Evolutionary conservation across 2,329 filamentous ascomycete species (phyloP), one percentile per base, ranked within the genome.

Genomic region (Penicillium sp.): DNA sequence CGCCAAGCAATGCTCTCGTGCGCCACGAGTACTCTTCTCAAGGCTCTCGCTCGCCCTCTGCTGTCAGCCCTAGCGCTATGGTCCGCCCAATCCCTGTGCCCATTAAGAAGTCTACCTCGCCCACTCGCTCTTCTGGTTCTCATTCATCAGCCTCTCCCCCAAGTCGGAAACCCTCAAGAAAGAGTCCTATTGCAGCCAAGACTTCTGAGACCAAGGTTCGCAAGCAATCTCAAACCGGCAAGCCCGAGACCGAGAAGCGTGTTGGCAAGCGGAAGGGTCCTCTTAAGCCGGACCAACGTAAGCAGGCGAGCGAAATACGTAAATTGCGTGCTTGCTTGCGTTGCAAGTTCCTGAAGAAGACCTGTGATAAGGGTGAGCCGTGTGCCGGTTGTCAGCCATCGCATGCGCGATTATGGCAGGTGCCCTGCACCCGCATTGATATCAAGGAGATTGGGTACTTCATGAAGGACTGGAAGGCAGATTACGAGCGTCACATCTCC

Each of bases 291-390:
- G 93, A 98, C 75, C 93, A 97, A 81, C 86, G 93, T 66, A 96
- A 96, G 79, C 93, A 97, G 77, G 93, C 93, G 26, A 95, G 93
- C 70, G 93, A 98, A 78, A 98, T 98, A 73, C 88, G 93, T 75
- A 98, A 98, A 78, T 82, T 97, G 67, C 86, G 93, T 71, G 93
- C 93, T 48, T 98, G 93, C 75, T 81, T 98, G 68, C 88, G 93
- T 64, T 98, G 93, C 85, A 97, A 97, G 80, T 98, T 97, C 81
- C 83, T 98, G 75, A 98, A 98, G 85, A 98, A 98, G 85, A 97
- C 93, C 49, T 98, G 93, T 73, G 93, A 98, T 77, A 97, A 96
- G 81, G 93, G 93, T 62, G 93, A 97, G 80, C 93, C 93, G 57
- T 98, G 93, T 77, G 90, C 89, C 69, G 93, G 93, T 48, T 98